Evolutionary conservation across 2,329 filamentous ascomycete species (phyloP).

Genomic region (Exophiala bonariae): DNA sequence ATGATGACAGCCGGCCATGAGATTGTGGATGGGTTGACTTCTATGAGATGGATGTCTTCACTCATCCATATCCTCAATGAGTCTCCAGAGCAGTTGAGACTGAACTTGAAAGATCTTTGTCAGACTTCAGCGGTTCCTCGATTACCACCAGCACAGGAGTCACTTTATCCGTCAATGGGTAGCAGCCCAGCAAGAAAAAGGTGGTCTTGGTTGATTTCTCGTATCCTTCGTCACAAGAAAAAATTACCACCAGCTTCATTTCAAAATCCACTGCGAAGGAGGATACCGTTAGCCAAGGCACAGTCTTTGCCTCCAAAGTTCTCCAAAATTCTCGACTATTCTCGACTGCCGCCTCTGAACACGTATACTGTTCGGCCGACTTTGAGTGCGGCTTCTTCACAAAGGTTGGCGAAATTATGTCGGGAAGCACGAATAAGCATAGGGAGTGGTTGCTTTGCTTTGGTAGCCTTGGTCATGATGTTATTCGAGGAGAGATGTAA

Average conservation of each 20-base stretch:
- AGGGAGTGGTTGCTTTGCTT: conserved; percentile 24
- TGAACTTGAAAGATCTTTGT: conserved; percentile 8
- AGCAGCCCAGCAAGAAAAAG: conserved; percentile 17
- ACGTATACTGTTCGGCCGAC: conserved; percentile 12
- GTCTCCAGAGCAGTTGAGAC: conserved; percentile 3
- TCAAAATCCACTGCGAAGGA: conserved; percentile 23
- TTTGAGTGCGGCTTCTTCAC: conserved; percentile 12
- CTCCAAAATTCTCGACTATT: conserved; percentile 19
- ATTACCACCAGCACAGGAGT: conserved; percentile 26
- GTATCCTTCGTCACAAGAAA: conserved; percentile 24
- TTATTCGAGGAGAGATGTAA: conserved; percentile 21
- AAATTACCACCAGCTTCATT: conserved; percentile 21
- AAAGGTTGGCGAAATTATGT: conserved; percentile 19
- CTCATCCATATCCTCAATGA: conserved; percentile 23
- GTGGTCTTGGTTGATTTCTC: conserved; percentile 24
- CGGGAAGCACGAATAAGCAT: conserved; percentile 21
- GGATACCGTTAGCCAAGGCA: conserved; percentile 3
- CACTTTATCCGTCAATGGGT: conserved; percentile 21
- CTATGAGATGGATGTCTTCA: conserved; percentile 21
- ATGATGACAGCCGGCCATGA: conserved; percentile 23
- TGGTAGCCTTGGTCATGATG: conserved; percentile 28
- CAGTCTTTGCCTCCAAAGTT: conserved; percentile 13
- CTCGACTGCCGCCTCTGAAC: conserved; percentile 21
- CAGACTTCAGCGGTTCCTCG: conserved; percentile 1
- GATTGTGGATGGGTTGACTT: conserved; percentile 25